Base-by-base conservation (phyloP, 305 asterid species). In the Striga hermonthica region DNA sequence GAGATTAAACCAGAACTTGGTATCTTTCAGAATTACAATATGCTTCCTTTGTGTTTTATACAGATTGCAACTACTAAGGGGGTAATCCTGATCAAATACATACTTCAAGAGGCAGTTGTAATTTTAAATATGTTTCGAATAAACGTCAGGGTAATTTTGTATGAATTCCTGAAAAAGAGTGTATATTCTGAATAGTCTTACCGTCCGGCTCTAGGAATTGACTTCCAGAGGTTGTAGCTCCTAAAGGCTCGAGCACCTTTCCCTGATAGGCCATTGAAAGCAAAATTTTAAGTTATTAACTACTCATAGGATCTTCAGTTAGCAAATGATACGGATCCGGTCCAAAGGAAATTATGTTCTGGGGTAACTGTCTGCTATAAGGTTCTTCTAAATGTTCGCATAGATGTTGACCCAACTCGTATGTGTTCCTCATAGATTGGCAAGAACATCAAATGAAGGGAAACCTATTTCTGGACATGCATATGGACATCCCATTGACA, bases 201-300 rank as follows among this genome's bases (percentile, higher is more conserved):
- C 99, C 99, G 78, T 93, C 95, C 61, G 99, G 95, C 70, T 93
- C 99, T 71, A 93, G 80, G 80, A 93, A 90, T 78, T 88, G 99
- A 73, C 97, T 93, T 71, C 99, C 99, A 75, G 95, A 82, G 66
- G 97, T 86, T 78, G 76, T 70, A 66, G 99, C 97, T 67, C 99
- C 99, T 64, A 93, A 70, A 73, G 97, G 99, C 87, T 90, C 90
- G 41, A 93, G 97, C 75, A 93, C 99, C 75, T 88, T 84, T 59
- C 86, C 97, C 99, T 93, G 88, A 79, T 60, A 67, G 67, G 67
- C 66, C 72, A 83, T 66, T 34, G 59, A 58, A 57, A 72, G 13
- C 62, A 60, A 63, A 67, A 28, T 65, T 38, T 57, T 28, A 65
- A 44, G 52, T 74, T 76, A 72, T 66, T 12, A 60, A 48, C 56